These are phyloP conservation scores for Neurospora sp. DNA, from an alignment of 495 filamentous ascomycete genomes.

Conservation along the genomic window DNA sequence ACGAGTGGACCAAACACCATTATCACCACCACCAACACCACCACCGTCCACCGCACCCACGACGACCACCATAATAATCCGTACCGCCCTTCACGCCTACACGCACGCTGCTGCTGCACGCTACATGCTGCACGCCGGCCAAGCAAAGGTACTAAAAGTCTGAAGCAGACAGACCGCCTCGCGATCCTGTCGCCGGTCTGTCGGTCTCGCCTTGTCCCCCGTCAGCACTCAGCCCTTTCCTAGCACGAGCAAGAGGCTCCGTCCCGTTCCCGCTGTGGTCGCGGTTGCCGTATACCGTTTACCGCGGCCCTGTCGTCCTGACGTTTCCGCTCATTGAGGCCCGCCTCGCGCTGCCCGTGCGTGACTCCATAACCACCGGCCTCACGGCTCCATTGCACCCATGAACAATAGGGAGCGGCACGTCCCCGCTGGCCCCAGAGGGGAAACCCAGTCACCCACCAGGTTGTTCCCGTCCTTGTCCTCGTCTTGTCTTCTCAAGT, in stretches of 20 bases:
- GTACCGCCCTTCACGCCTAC: neutral
- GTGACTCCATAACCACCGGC: constrained; percentile 8
- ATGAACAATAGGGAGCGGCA: constrained; percentile 44
- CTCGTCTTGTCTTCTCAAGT: neutral
- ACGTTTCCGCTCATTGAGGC: constrained; percentile 6
- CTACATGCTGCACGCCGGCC: neutral
- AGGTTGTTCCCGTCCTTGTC: constrained; percentile 20
- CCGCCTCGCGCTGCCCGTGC: constrained; percentile 1
- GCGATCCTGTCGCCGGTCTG: neutral
- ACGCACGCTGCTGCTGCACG: neutral
- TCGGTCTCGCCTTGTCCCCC: neutral
- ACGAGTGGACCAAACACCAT: neutral
- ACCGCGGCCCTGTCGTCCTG: neutral
- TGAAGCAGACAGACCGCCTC: neutral
- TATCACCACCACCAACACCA: neutral
- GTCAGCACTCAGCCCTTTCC: constrained; percentile 4
- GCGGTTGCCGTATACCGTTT: neutral
- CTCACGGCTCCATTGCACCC: constrained; percentile 17
- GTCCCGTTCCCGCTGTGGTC: neutral
- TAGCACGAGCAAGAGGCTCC: neutral
- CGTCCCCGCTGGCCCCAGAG: constrained; percentile 44
- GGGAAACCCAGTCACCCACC: constrained; percentile 41
- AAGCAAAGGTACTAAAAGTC: neutral
- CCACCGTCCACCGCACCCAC: neutral
- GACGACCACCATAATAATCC: neutral